Conservation (phyloP, 2,329 filamentous ascomycete genomes). For the Cephalotrichum gorgonifer region DNA sequence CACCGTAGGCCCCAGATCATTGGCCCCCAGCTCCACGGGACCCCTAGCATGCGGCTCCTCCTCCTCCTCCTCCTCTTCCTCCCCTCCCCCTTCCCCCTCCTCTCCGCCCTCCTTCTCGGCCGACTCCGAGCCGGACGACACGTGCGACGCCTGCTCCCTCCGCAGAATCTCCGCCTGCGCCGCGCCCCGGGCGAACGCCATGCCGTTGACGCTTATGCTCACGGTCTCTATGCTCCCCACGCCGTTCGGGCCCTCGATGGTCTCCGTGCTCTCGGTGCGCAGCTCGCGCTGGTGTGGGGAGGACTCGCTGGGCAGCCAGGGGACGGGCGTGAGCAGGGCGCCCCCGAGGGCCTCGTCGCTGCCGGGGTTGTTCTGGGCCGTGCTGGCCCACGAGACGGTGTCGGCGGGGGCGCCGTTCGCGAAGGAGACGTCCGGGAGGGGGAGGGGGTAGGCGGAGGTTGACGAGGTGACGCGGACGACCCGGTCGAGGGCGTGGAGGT, state of each 20-base stretch:
- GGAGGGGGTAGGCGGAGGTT: conserved; percentile 72
- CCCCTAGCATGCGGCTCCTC: conserved; percentile 74
- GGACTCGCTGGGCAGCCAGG: conserved; percentile 58
- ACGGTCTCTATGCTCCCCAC: conserved; percentile 73
- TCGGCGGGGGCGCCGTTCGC: conserved; percentile 53
- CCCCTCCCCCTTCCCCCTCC: conserved; percentile 16
- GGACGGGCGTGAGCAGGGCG: conserved; percentile 84
- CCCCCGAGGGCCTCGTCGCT: conserved; percentile 86
- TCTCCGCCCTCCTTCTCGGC: conserved; percentile 14
- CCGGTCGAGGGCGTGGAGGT: conserved; percentile 82
- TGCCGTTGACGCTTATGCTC: conserved; percentile 62
- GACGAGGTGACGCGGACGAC: conserved; percentile 83
- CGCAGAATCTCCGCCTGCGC: conserved; percentile 77
- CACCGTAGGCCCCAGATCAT: conserved; percentile 64
- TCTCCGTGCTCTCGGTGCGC: conserved; percentile 66
- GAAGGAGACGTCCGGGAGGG: conserved; percentile 46
- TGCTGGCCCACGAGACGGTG: conserved; percentile 36
- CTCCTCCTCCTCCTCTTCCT: conserved; percentile 28
- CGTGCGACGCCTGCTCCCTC: conserved; percentile 76
- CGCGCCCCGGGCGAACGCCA: conserved; percentile 51
- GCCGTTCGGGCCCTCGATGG: conserved; percentile 71
- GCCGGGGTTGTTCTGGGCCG: conserved; percentile 43
- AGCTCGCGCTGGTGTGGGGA: conserved; percentile 44
- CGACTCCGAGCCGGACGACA: conserved; percentile 20
- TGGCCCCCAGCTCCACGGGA: conserved; percentile 72